Evolutionary conservation across 139 green algal genomes (phyloP).

Genomic region (Chlorella vulgaris): DNA sequence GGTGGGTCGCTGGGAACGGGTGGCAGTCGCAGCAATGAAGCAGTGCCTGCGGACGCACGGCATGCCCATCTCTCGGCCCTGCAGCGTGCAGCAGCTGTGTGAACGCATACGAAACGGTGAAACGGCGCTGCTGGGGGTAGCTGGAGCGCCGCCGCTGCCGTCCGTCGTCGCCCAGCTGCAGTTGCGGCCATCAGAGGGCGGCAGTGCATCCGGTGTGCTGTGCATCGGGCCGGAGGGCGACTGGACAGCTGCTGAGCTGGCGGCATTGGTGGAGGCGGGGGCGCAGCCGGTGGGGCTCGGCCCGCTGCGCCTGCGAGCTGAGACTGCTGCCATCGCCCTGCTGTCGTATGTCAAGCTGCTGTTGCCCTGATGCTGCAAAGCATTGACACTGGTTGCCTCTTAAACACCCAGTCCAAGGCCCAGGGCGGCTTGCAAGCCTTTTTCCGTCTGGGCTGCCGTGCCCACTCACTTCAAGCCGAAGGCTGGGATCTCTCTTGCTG

Average conservation of each 20-base stretch:
- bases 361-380: not conserved
- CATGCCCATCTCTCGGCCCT: constrained; percentile 55
- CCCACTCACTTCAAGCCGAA: too few relatives aligned
- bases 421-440: too few relatives aligned
- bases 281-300: constrained; percentile 77
- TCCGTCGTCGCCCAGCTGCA: constrained; percentile 27
- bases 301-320: constrained; percentile 69
- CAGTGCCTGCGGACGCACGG: constrained; percentile 77
- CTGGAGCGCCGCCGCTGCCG: constrained; percentile 56
- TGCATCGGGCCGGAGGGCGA: constrained; percentile 90
- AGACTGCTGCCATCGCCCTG: constrained; percentile 87
- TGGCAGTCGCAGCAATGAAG: constrained; percentile 86
- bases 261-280: constrained; percentile 56
- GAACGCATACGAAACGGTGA: constrained; percentile 1
- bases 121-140: constrained; percentile 50
- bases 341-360: constrained; percentile 62
- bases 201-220: constrained; percentile 47
- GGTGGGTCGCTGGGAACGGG: constrained; percentile 64
- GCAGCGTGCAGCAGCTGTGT: constrained; percentile 41
- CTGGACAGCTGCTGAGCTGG: constrained; percentile 78
- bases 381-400: too few relatives aligned
- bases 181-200: not conserved
- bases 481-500: too few relatives aligned
- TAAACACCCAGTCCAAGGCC: too few relatives aligned
- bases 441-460: too few relatives aligned